Base-by-base conservation (phyloP, 495 filamentous ascomycete genomes). In the Evernia prunastri region DNA sequence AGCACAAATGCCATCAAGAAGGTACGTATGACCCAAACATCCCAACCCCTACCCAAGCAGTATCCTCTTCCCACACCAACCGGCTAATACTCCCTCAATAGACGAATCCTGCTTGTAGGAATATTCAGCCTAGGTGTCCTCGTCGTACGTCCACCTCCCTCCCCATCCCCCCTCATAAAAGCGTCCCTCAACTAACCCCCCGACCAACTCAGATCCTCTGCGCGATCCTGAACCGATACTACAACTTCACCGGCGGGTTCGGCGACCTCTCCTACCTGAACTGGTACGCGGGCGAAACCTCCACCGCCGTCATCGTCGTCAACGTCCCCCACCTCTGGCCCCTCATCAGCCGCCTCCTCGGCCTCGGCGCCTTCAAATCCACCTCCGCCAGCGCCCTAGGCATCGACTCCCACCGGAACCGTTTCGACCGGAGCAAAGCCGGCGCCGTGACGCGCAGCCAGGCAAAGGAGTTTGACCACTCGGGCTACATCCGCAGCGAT, bases 271-370 rank as follows among this genome's bases (percentile, higher is more conserved):
- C 80, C 42, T 88, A 86, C 80, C 84, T 84, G 63, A 83, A 81
- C 57, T 89, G 86, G 86, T 88, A 89, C 68, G 78, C 81, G 27
- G 83, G 86, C 12, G 86, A 88, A 78, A 79, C 82, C 20, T 80
- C 79, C 27, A 87, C 84, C 1, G 82, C 85, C 1, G 78, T 88
- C 15, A 80, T 85, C 56, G 82, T 87, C 5, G 80, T 82, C n/a
- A 88, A 88, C 58, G 69, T 88, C n/a, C 84, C 85, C 49, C 84
- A 83, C 67, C 79, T 81, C 69, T 87, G 84, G 83, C 80, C 83
- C 1, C 75, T 85, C 0, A 66, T 86, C 17, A 78, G 80, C 11
- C 81, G 80, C 60, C 53, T 81, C 31, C 85, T 88, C 72, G 74
- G 76, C 25, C 54, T 82, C 12, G 72, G 73, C 9, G 73, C 75